Evolutionary conservation across 768 basidiomycete species (phyloP).

Genomic region (Amanita jacksonii): DNA sequence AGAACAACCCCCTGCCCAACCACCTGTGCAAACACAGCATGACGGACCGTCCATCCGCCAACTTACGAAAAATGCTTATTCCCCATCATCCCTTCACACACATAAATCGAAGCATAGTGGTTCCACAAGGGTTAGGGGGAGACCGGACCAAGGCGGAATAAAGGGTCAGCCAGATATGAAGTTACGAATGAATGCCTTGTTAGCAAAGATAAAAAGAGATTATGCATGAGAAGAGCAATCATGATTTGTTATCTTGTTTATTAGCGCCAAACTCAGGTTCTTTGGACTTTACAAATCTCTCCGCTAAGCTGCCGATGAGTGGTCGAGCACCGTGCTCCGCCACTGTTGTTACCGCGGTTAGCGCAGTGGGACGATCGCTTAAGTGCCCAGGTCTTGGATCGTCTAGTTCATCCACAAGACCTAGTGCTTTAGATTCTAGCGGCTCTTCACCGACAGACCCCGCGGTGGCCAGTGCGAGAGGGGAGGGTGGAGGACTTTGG

Average conservation of each 20-base stretch:
- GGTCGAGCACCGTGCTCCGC: constrained; percentile 28
- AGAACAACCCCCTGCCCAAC: constrained; percentile 9
- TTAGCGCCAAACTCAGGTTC: too few relatives aligned
- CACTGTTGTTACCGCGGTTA: constrained; percentile 52
- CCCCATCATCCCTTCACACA: constrained; percentile 44
- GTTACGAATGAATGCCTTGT: constrained; percentile 75
- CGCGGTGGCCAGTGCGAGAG: constrained; percentile 41
- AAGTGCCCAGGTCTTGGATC: constrained; percentile 79
- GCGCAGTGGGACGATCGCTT: constrained; percentile 68
- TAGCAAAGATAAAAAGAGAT: constrained; percentile 77
- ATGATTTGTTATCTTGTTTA: constrained; percentile 35
- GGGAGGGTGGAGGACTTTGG: constrained; percentile 71
- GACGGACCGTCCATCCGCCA: constrained; percentile 39
- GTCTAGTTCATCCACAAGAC: constrained; percentile 80
- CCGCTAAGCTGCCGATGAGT: constrained; percentile 46
- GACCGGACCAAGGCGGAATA: constrained; percentile 21
- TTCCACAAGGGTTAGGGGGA: constrained; percentile 14
- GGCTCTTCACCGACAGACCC: constrained; percentile 23
- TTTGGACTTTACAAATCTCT: constrained; percentile 51
- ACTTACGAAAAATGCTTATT: constrained; percentile 54
- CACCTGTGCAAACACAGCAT: constrained; percentile 11
- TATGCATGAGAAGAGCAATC: constrained; percentile 22
- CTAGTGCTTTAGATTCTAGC: constrained; percentile 44
- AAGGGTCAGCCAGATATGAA: constrained; percentile 64
- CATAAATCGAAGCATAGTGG: constrained; percentile 39